Evolutionary conservation across 345 rosid species (phyloP).

Genomic region (Eucalyptus virginea): DNA sequence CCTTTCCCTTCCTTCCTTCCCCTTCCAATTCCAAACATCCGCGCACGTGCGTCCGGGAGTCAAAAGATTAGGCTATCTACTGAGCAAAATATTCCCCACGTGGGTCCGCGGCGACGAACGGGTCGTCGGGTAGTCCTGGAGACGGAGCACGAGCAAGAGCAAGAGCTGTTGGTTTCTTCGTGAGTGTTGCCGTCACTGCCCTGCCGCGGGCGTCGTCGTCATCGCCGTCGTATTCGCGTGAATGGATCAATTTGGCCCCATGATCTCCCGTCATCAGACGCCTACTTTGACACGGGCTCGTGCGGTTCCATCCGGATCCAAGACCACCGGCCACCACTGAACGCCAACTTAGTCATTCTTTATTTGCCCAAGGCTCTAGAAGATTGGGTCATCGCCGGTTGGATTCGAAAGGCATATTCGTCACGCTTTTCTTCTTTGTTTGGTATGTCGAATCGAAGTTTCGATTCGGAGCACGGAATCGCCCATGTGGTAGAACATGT

Average conservation of each 20-base stretch:
- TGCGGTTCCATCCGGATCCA: not conserved
- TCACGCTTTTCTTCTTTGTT: not conserved
- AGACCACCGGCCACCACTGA: not conserved
- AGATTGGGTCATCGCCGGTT: not conserved
- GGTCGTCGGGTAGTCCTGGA: not conserved
- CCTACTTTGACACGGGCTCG: not conserved
- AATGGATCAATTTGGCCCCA: not conserved
- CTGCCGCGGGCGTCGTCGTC: rapidly evolving
- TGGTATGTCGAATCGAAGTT: not conserved
- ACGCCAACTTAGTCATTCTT: not conserved
- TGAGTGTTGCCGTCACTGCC: not conserved
- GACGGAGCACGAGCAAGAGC: not conserved
- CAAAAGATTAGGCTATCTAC: not conserved
- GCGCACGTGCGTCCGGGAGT: not conserved
- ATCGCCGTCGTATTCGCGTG: not conserved
- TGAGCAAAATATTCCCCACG: not conserved
- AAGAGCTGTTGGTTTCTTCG: not conserved
- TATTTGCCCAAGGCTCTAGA: not conserved
- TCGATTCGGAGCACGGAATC: not conserved
- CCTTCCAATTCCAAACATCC: not conserved
- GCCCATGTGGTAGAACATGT: not conserved
- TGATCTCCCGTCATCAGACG: not conserved
- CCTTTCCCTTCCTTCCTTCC: not conserved
- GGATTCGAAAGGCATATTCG: not conserved
- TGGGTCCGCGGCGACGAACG: not conserved